Evolutionary conservation across 2,329 filamentous ascomycete genomes (phyloP).

Genomic region (Aspergillus ochraceoroseus): DNA sequence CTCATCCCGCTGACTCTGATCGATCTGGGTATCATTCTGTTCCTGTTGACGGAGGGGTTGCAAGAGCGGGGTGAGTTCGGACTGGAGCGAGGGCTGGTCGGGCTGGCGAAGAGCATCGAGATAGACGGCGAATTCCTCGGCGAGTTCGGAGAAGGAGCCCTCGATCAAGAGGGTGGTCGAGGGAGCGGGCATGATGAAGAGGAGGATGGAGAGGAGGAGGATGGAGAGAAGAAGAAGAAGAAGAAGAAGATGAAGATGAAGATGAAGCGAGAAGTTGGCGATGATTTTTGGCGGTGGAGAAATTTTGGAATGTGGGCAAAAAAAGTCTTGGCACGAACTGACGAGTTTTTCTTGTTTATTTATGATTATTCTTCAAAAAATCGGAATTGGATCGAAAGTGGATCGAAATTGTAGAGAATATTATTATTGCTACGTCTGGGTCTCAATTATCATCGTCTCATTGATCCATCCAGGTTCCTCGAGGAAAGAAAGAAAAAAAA

Average conservation of each 20-base stretch:
- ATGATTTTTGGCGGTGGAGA: constrained; percentile 35
- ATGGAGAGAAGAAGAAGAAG: constrained; percentile 1
- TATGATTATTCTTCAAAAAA: too few relatives aligned
- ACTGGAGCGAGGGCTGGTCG: constrained; percentile 53
- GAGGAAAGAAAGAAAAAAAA: neutral
- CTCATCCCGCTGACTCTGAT: constrained; percentile 65
- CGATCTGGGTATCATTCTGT: constrained; percentile 51
- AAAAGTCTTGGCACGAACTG: constrained; percentile 34
- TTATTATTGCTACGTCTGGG: too few relatives aligned
- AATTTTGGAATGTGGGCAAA: constrained; percentile 43
- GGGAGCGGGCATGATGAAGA: constrained; percentile 52
- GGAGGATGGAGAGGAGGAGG: constrained; percentile 14
- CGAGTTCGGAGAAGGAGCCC: constrained; percentile 87
- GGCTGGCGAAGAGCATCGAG: constrained; percentile 74
- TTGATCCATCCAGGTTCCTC: neutral
- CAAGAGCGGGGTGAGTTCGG: constrained; percentile 67
- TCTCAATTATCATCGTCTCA: neutral
- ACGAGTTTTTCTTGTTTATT: neutral
- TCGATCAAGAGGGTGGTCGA: constrained; percentile 69
- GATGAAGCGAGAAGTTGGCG: constrained; percentile 13
- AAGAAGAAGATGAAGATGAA: constrained; percentile 13
- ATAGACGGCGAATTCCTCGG: constrained; percentile 91
- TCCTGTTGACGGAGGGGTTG: constrained; percentile 51
- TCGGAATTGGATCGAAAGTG: too few relatives aligned
- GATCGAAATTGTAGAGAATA: too few relatives aligned